These are phyloP conservation scores for Mycena sp. DNA, from an alignment of 1,284 basidiomycete genomes.

Conservation along the genomic window DNA sequence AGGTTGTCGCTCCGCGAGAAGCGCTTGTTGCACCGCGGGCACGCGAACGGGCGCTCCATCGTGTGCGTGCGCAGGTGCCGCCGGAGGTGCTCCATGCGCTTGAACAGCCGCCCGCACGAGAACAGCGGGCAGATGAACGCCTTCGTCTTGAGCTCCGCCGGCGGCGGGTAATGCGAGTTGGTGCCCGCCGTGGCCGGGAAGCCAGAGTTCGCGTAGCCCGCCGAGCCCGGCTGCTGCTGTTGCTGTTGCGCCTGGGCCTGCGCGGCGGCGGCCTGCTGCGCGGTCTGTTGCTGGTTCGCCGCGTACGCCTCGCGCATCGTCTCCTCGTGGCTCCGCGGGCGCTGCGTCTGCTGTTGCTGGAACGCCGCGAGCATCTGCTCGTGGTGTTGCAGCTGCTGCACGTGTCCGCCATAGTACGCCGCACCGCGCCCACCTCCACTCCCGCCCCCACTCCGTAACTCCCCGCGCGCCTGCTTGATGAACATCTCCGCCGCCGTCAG, in stretches of 20 bases:
- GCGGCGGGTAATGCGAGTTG: background rate
- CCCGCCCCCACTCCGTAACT: conserved; percentile 49
- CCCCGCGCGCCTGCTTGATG: conserved; percentile 64
- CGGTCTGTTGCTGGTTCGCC: conserved; percentile 34
- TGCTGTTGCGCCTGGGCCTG: conserved; percentile 39
- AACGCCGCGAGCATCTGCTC: conserved; percentile 27
- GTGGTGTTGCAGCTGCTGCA: conserved; percentile 23
- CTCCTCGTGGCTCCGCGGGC: conserved; percentile 27
- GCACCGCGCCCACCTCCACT: conserved; percentile 12
- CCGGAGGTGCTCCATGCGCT: conserved; percentile 89
- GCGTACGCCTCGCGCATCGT: conserved; percentile 44
- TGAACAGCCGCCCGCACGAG: conserved; percentile 85
- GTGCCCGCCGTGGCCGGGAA: background rate
- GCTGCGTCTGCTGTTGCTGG: conserved; percentile 13
- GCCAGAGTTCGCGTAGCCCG: conserved; percentile 2
- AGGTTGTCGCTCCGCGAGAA: conserved; percentile 90
- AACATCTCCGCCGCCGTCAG: conserved; percentile 72
- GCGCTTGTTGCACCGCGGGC: conserved; percentile 75
- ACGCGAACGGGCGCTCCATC: conserved; percentile 83
- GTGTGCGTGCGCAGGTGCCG: conserved; percentile 89
- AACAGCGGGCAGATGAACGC: conserved; percentile 82
- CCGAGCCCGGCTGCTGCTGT: conserved; percentile 13
- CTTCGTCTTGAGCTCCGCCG: conserved; percentile 53
- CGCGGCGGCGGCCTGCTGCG: conserved; percentile 26
- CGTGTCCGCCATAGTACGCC: background rate